Evolutionary conservation across 208 protist genomes (phyloP).

Genomic region (Willaertia magna): DNA sequence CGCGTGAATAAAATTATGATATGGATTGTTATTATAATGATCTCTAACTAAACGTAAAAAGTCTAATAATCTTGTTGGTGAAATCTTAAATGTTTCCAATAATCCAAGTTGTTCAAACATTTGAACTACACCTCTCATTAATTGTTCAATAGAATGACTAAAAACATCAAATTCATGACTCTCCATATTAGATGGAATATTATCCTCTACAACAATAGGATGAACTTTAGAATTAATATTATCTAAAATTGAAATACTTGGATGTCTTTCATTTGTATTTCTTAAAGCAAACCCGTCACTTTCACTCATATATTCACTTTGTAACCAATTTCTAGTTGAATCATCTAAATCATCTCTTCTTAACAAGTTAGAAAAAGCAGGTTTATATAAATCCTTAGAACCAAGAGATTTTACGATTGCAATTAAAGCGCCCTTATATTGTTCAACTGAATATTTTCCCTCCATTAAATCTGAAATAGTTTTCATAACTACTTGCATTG

Average conservation of each 20-base stretch:
- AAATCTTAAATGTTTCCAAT: not conserved
- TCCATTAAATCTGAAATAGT: not conserved
- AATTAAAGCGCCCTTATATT: not conserved
- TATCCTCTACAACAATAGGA: not conserved
- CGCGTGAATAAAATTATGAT: slow-evolving; percentile 53
- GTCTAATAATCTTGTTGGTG: not conserved
- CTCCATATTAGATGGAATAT: not conserved
- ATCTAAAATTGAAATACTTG: not conserved
- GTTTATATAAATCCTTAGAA: not conserved
- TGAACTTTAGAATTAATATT: not conserved
- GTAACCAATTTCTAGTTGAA: not conserved
- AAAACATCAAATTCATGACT: not conserved
- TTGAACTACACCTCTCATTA: not conserved
- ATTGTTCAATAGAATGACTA: not conserved
- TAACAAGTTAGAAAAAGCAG: not conserved
- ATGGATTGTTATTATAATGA: slow-evolving; percentile 32
- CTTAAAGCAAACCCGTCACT: no score
- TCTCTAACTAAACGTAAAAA: not conserved
- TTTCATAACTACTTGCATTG: slow-evolving; percentile 3
- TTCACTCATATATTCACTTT: not conserved
- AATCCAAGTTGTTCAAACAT: slow-evolving; percentile 1
- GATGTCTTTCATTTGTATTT: not conserved
- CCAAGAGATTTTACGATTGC: not conserved
- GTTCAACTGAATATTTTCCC: not conserved
- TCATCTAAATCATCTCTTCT: not conserved